Evolutionary conservation across 1,284 basidiomycete genomes (phyloP).

Genomic region (Papiliotrema nemorosa): DNA sequence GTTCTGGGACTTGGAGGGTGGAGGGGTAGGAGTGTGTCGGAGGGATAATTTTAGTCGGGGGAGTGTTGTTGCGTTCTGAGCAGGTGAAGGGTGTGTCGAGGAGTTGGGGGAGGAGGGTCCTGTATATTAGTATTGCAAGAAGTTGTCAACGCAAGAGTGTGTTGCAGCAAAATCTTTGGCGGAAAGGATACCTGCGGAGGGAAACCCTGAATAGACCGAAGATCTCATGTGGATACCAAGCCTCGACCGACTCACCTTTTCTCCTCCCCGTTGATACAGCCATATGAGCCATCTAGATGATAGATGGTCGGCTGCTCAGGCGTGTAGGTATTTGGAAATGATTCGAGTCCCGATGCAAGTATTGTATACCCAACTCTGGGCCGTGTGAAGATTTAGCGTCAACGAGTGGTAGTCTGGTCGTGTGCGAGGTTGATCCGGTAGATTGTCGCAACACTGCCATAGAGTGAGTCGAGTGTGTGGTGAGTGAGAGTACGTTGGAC

Average conservation of each 20-base stretch:
- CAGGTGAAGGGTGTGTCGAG: constrained; percentile 3
- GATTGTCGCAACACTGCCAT: too few relatives aligned
- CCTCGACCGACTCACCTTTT: constrained; percentile 8
- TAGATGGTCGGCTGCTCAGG: background rate
- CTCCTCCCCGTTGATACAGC: constrained; percentile 1
- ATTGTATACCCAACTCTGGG: background rate
- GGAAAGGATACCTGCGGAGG: background rate
- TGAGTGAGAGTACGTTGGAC: too few relatives aligned
- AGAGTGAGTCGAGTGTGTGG: too few relatives aligned
- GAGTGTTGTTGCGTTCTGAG: background rate
- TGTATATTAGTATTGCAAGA: background rate
- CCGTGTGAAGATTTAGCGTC: constrained; percentile 1
- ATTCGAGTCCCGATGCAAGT: background rate
- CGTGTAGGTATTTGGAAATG: background rate
- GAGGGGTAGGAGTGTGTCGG: background rate
- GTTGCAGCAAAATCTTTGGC: background rate
- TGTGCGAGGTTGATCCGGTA: background rate
- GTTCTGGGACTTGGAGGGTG: background rate
- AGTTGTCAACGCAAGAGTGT: background rate
- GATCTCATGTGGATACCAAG: background rate
- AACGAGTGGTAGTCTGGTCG: background rate
- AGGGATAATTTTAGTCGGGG: constrained; percentile 5
- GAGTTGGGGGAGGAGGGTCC: constrained; percentile 5
- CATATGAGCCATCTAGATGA: background rate
- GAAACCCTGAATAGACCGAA: background rate